phyloP scores from a whole-genome alignment of 192 early-diverging fungal species.

The Pilaira anomala region DNA sequence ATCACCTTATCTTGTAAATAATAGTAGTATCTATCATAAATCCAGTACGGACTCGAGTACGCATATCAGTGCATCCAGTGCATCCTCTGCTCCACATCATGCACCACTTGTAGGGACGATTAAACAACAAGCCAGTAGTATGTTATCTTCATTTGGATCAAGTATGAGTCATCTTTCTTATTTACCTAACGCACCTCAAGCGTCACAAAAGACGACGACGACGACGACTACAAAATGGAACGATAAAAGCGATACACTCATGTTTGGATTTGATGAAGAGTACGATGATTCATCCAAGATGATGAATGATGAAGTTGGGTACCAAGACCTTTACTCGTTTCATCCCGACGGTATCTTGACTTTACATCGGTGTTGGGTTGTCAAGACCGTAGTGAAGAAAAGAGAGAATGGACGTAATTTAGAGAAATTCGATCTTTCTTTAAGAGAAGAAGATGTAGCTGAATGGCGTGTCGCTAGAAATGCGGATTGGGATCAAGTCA shows the following conservation, averaged over 20 bases:
- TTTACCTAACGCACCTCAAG: neutral
- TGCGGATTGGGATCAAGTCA: conserved; percentile 49
- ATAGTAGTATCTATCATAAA: neutral
- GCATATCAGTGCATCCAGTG: neutral
- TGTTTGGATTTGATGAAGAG: conserved; percentile 39
- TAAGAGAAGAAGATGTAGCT: conserved; percentile 54
- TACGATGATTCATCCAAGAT: conserved; percentile 38
- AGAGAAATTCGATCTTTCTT: conserved; percentile 46
- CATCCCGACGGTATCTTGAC: conserved; percentile 56
- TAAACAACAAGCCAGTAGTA: conserved; percentile 26
- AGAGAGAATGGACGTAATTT: conserved; percentile 44
- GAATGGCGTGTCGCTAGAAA: conserved; percentile 51
- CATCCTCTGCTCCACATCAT: too few relatives aligned
- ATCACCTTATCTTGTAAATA: conserved; percentile 18
- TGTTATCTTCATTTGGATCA: conserved; percentile 25
- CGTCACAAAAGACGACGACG: conserved; percentile 1
- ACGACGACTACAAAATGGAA: conserved; percentile 28
- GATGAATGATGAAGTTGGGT: conserved; percentile 39
- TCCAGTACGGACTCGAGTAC: neutral
- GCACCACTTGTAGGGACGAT: conserved; percentile 8
- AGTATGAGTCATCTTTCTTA: conserved; percentile 20
- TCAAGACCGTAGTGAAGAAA: conserved; percentile 39
- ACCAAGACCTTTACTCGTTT: conserved; percentile 54
- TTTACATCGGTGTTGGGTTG: conserved; percentile 53
- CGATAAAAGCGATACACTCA: conserved; percentile 30